phyloP scores from a whole-genome alignment of 768 basidiomycete species.

The Pleurotus salmoneostramineus region DNA sequence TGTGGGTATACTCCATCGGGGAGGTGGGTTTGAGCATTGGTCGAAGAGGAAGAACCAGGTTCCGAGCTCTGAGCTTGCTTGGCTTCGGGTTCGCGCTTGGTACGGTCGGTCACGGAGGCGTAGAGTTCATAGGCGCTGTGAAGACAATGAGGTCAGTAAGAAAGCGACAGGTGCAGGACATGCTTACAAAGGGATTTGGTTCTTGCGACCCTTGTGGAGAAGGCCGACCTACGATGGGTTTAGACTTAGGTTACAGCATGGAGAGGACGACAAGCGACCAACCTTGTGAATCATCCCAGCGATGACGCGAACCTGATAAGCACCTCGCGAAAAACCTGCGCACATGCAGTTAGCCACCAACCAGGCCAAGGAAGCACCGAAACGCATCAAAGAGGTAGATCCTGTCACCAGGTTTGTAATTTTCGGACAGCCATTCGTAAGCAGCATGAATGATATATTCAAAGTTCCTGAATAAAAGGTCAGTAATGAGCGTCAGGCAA shows the following conservation, averaged over 20 bases:
- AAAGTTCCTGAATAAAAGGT: slow-evolving; percentile 20
- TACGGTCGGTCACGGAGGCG: too few relatives aligned
- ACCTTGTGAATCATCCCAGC: slow-evolving; percentile 26
- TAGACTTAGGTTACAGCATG: background rate
- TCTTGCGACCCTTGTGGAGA: background rate
- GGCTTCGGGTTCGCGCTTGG: too few relatives aligned
- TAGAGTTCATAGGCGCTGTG: background rate
- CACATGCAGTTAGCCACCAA: background rate
- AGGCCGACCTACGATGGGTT: slow-evolving; percentile 10
- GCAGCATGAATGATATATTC: slow-evolving; percentile 19
- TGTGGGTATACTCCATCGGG: too few relatives aligned
- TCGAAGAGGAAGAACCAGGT: too few relatives aligned
- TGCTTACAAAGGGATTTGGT: background rate
- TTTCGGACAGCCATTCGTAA: slow-evolving; percentile 24
- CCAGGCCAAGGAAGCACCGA: background rate
- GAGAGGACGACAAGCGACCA: background rate
- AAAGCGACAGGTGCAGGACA: too few relatives aligned
- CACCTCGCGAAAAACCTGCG: slow-evolving; percentile 28
- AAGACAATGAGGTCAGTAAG: background rate
- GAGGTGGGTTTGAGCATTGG: too few relatives aligned
- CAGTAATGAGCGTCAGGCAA: background rate
- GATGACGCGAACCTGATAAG: slow-evolving; percentile 26
- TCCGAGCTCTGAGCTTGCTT: too few relatives aligned
- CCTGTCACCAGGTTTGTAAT: slow-evolving; percentile 19
- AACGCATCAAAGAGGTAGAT: slow-evolving; percentile 22